Conservation (phyloP, 176 grass and related monocot genomes). For the Cenchrus purpureus region DNA sequence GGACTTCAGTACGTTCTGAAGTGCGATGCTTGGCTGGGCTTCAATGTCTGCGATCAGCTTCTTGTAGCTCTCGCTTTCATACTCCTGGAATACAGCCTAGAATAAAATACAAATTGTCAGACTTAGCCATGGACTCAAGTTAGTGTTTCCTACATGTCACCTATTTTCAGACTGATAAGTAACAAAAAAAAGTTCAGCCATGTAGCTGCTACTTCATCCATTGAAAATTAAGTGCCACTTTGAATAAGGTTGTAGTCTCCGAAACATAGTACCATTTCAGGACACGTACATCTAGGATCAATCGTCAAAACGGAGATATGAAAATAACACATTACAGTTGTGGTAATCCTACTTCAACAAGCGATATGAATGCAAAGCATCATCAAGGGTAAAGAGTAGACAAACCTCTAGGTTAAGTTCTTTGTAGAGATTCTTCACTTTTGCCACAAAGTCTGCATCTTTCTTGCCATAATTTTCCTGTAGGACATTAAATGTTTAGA, state of each 20-base stretch:
- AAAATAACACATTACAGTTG: background rate
- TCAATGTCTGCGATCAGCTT: constrained; percentile 76
- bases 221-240: background rate
- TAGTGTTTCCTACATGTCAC: background rate
- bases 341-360: background rate
- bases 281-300: background rate
- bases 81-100: constrained; percentile 64
- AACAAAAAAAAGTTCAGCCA: background rate
- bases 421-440: constrained; percentile 89
- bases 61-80: constrained; percentile 72
- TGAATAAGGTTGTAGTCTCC: background rate
- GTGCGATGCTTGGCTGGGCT: constrained; percentile 61
- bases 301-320: background rate
- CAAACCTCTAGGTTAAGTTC: constrained; percentile 91
- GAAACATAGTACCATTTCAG: background rate
- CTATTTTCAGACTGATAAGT: background rate
- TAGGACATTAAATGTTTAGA: constrained; percentile 11
- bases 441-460: constrained; percentile 75
- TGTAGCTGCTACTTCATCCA: background rate
- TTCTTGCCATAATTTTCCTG: constrained; percentile 98
- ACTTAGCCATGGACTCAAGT: background rate
- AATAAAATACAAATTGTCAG: constrained; percentile 22
- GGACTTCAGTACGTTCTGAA: constrained; percentile 86
- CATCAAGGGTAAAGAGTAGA: constrained; percentile 29
- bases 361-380: constrained; percentile 8